Evolutionary conservation across 345 rosid genomes (phyloP), one percentile per base, ranked within the genome.

Genomic region (Populus pruinosa): DNA sequence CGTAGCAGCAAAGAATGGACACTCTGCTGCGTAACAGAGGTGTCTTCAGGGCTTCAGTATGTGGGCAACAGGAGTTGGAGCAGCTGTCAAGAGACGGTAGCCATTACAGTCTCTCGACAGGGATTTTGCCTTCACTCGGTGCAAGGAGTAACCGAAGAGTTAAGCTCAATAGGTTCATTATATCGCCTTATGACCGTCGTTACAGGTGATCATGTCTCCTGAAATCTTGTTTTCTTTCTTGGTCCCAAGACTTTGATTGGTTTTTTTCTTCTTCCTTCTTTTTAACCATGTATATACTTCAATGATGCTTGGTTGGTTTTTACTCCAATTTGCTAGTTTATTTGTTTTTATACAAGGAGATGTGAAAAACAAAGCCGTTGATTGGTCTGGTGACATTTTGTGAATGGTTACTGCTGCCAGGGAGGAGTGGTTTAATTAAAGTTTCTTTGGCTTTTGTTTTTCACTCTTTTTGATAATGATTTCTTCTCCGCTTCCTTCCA

Each of bases 111-210:
- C 91, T 96, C 56, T 77, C 97, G 1, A 92, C 93, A 39, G 96
- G 92, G 8, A 86, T 96, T 53, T 86, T 96, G 74, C 99, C 99
- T 53, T 85, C 98, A 11, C 97, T 96, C 2, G 99, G 99, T 2
- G 97, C 98, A 8, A 86, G 94, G 80, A 93, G 97, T 79, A 87
- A 85, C 74, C 96, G 97, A 25, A 67, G 97, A 68, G 79, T 92
- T 66, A 88, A 87, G 90, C 98, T 96, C 47, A 75, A 79, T 29
- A 72, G 81, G 41, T 90, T 81, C 85, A 83, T 88, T 70, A 6
- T 96, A 8, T 96, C 97, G 14, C 98, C 99, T 70, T 89, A 92
- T 69, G 90, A 96, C 82, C 98, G 80, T 20, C 91, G 89, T 74
- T 96, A 92, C 91, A 93, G 97, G 99, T 87, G 29, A 41, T 35